Evolutionary conservation across 2,329 filamentous ascomycete species (phyloP), one percentile per base, ranked within the genome.

Genomic region (Phyllosticta paracitricarpa): DNA sequence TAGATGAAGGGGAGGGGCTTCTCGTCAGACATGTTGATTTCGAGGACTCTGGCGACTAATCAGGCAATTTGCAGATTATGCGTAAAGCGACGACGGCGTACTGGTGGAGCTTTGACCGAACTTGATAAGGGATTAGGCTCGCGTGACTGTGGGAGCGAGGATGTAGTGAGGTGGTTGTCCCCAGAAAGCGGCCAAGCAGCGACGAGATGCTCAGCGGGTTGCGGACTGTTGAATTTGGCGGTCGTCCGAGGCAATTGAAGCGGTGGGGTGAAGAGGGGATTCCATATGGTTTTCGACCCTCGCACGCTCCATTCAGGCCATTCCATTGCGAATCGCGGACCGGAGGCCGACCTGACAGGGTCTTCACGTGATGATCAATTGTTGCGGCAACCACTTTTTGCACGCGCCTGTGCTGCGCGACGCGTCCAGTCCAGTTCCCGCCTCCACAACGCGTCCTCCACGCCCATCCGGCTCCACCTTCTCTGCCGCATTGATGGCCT

Each of bases 1-100:
- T 97, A 97, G 69, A 85, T 77, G 78, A 97, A 97, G 63, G 91
- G 91, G 68, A 97, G 85, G 63, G 92, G 90, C 79, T 91, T 88
- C 67, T 86, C 76, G 66, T 76, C 69, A 64, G 79, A 73, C 79
- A 81, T 81, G 40, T 57, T 48, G 40, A 48, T 17, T 48, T n/a
- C n/a, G 17, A n/a, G 14, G n/a, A 48, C 40, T 48, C 14, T n/a
- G 40, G n/a, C 40, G 40, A 48, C 14, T n/a, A 48, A 48, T 19
- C 40, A 48, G 40, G 14, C 14, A 48, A 48, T 17, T 17, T 48
- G 40, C 40, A 48, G 14, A n/a, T 48, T 48, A 17, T 5, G 40
- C 40, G 40, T 48, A 48, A 17, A 48, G 40, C 40, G 40, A 48
- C 1, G 40, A 48, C 14, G 40, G 17, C 40, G 17, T n/a, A n/a